Percentiles rank a stretch among this genome's conserved stretches.
These are phyloP conservation scores for Xeromyces bisporus DNA, from an alignment of 495 filamentous ascomycete genomes.

Conservation along the genomic window DNA sequence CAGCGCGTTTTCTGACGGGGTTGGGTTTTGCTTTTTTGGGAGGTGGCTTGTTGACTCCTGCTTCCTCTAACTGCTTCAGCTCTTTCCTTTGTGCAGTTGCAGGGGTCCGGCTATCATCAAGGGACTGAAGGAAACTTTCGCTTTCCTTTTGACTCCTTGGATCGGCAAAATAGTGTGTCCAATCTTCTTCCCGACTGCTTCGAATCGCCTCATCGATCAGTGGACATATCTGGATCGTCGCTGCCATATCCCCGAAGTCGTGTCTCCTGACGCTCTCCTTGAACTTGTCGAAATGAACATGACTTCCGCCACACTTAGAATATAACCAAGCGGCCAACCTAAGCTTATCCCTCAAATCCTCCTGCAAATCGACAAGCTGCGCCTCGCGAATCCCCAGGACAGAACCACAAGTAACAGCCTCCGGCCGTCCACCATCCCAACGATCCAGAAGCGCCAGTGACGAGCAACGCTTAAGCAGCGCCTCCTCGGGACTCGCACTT, in stretches of 20 bases:
- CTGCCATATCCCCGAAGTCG: constrained; percentile 12
- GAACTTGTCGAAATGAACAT: constrained; percentile 12
- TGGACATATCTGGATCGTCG: constrained; percentile 5
- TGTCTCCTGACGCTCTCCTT: constrained; percentile 7
- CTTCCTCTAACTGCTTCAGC: neutral
- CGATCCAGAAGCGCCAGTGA: constrained; percentile 8
- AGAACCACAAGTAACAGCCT: constrained; percentile 7
- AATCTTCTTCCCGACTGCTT: constrained; percentile 9
- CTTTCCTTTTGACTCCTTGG: constrained; percentile 1
- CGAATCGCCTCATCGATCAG: constrained; percentile 6
- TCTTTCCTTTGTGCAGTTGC: neutral
- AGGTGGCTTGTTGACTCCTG: neutral
- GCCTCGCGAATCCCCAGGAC: constrained; percentile 10
- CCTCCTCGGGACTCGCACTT: constrained; percentile 25
- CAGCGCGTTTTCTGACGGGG: neutral
- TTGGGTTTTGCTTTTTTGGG: neutral
- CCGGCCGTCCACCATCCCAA: constrained; percentile 5
- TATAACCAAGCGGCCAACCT: constrained; percentile 21
- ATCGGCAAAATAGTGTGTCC: constrained; percentile 9
- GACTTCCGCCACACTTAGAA: constrained; percentile 4
- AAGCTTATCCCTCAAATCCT: constrained; percentile 12
- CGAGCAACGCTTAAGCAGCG: constrained; percentile 31
- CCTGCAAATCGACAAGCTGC: constrained; percentile 14
- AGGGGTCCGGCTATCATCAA: neutral
- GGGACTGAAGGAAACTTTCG: neutral